Evolutionary conservation across 106 monocot species (phyloP), one percentile per base, ranked within the genome.

Genomic region (Hemerocallis citrina): DNA sequence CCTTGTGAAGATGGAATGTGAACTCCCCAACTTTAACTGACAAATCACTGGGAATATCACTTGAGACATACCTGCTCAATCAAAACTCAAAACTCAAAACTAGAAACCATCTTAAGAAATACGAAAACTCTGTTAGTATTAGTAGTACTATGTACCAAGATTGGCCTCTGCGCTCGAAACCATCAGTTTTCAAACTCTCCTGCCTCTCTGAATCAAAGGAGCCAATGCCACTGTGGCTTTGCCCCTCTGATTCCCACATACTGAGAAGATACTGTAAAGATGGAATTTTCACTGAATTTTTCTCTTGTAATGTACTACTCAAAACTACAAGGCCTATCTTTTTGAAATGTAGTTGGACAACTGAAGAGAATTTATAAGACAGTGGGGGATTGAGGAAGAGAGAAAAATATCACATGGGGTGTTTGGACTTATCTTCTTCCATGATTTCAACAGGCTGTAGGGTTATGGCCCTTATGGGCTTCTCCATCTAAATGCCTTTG

Each of bases 171-270:
- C 75, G 66, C 41, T 79, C 64, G 72, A 89, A 89, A 8, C 82
- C 93, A 37, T 94, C 93, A 16, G 47, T 80, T 70, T 85, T 85
- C 28, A 77, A 21, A 21, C 56, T 61, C n/a, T 86, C 85, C 3
- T 83, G 77, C 34, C 63, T 70, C 16, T 62, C 74, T 3, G 35
- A 36, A 3, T 73, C 82, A 9, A 59, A 30, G 6, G 70, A 68
- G 62, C 60, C 35, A 52, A 72, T 51, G 46, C 63, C 72, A n/a
- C n/a, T n/a, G 36, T 41, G 63, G 35, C 52, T 0, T 34, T 82
- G 83, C 20, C 80, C 68, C 69, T 94, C 93, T 0, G 80, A 77
- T 33, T 94, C 93, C 93, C 93, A 94, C 93, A 94, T 93, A 15
- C 22, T 21, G 34, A 69, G 15, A 32, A 61, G 35, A 24, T 31